These are phyloP conservation scores for Collybiopsis luxurians DNA, from an alignment of 768 basidiomycete species.

Conservation along the genomic window DNA sequence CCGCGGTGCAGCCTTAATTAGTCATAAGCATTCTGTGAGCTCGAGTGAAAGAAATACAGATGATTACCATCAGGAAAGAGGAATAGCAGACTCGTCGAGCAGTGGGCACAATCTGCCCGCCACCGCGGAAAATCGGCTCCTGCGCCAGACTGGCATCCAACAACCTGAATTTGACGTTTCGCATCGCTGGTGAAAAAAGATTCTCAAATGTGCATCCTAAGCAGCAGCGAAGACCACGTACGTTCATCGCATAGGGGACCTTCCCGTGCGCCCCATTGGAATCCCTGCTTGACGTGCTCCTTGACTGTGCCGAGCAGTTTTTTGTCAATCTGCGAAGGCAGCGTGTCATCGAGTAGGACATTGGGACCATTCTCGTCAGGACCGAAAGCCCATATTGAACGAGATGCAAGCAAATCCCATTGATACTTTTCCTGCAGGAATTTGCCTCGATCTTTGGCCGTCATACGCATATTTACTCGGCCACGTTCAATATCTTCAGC, in stretches of 20 bases:
- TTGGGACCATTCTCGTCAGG: slow-evolving; percentile 96
- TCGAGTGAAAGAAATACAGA: slow-evolving; percentile 6
- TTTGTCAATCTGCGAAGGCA: slow-evolving; percentile 97
- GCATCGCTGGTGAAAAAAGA: slow-evolving; percentile 65
- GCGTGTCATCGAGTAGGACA: slow-evolving; percentile 90
- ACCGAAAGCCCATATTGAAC: slow-evolving; percentile 99
- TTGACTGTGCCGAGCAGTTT: slow-evolving; percentile 85
- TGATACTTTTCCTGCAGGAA: slow-evolving; percentile 98
- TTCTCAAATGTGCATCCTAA: slow-evolving; percentile 3
- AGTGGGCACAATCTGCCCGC: slow-evolving; percentile 98
- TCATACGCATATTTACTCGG: slow-evolving; percentile 91
- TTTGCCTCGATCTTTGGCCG: slow-evolving; percentile 89
- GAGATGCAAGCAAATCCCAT: slow-evolving; percentile 95
- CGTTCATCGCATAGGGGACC: slow-evolving; percentile 98
- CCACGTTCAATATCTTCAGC: slow-evolving; percentile 96
- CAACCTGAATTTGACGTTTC: slow-evolving; percentile 97
- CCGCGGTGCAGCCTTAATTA: slow-evolving; percentile 80
- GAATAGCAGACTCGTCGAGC: slow-evolving; percentile 99
- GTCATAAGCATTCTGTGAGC: slow-evolving; percentile 1
- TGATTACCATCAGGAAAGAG: slow-evolving; percentile 92
- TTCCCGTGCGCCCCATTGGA: slow-evolving; percentile 99
- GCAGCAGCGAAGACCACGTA: slow-evolving; percentile 44
- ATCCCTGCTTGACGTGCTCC: slow-evolving; percentile 97
- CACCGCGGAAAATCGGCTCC: slow-evolving; percentile 97
- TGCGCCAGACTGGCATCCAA: slow-evolving; percentile 89